Evolutionary conservation across 169 alveolate genomes (phyloP).

Genomic region (Besnoitia besnoiti): DNA sequence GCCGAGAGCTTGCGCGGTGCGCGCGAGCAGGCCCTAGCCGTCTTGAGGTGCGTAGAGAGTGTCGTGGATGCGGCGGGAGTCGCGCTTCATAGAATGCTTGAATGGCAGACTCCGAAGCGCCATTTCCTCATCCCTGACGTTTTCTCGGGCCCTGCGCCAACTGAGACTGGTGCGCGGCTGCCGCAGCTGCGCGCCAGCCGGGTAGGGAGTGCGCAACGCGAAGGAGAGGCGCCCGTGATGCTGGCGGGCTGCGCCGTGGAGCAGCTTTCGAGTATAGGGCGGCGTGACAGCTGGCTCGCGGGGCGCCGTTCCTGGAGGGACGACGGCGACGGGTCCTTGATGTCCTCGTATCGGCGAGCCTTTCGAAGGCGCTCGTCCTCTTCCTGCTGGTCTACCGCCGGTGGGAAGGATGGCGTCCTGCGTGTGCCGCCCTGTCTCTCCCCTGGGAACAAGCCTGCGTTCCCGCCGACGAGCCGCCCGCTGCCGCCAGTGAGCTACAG

Average conservation of each 20-base stretch:
- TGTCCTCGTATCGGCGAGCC: no score
- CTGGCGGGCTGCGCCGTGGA: no score
- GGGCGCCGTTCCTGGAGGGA: no score
- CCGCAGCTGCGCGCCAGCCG: no score
- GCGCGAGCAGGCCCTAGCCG: not conserved
- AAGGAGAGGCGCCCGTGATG: no score
- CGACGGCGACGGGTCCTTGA: no score
- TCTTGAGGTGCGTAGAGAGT: not conserved
- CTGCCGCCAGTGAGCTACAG: not conserved
- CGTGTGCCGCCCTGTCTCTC: no score
- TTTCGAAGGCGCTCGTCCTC: not conserved
- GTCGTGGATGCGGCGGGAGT: constrained; percentile 15
- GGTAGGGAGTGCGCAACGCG: no score
- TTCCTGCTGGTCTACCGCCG: not conserved
- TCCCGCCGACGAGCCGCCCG: not conserved
- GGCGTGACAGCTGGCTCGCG: no score
- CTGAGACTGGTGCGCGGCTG: no score
- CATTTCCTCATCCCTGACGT: not conserved
- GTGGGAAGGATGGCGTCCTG: not conserved
- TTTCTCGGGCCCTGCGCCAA: no score
- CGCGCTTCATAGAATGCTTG: not conserved
- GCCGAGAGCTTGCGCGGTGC: not conserved
- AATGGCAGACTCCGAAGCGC: constrained; percentile 5
- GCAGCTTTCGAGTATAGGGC: no score
- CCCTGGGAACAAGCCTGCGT: not conserved